A percentile compares a stretch with the other conserved stretches of the same genome.
Evolutionary conservation across 108 stramenopile species (phyloP).

Genomic region (Pseudonitzschia pungens): DNA sequence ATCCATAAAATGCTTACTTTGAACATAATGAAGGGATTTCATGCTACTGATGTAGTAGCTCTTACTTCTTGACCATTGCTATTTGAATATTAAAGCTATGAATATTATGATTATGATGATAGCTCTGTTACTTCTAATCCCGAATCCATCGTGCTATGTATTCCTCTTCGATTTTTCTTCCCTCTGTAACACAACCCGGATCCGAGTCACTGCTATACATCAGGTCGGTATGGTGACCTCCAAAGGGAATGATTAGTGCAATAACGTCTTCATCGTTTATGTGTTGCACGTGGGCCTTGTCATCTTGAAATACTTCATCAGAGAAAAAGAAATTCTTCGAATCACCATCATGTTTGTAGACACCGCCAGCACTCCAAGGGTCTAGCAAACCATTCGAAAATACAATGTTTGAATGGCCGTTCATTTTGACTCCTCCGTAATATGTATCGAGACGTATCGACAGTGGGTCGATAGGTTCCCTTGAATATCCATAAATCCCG

Average conservation of each 20-base stretch:
- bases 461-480: conserved; percentile 46
- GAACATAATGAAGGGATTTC: background rate
- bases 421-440: conserved; percentile 53
- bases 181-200: conserved; percentile 51
- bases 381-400: conserved; percentile 87
- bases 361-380: conserved; percentile 85
- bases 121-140: conserved; percentile 19
- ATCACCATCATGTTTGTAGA: conserved; percentile 30
- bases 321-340: background rate
- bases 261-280: conserved; percentile 40
- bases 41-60: background rate
- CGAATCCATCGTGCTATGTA: conserved; percentile 56
- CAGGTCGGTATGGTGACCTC: conserved; percentile 88
- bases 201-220: conserved; percentile 70
- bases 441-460: conserved; percentile 51
- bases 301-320: background rate
- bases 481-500: conserved; percentile 57
- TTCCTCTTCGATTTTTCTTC: conserved; percentile 50
- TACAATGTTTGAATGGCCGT: conserved; percentile 78
- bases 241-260: conserved; percentile 69
- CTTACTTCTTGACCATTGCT: background rate
- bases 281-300: conserved; percentile 32
- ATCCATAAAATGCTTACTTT: background rate
- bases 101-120: background rate
- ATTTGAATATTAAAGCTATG: too few relatives aligned